Evolutionary conservation across 2,329 filamentous ascomycete species (phyloP).

Genomic region (Furcasterigmium sp.): DNA sequence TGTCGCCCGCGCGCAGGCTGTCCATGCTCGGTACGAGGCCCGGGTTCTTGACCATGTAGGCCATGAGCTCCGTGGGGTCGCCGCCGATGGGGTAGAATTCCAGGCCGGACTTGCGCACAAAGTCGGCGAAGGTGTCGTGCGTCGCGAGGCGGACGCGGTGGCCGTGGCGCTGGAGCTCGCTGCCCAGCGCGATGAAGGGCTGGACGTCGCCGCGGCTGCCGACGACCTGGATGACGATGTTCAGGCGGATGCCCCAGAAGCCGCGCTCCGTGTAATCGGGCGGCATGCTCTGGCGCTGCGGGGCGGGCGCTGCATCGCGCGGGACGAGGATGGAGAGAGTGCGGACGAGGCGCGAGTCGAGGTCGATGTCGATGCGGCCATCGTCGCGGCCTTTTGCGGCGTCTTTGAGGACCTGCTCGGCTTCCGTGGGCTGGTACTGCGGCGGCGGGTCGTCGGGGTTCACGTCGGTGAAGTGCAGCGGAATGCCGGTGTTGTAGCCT

Average conservation of each 20-base stretch:
- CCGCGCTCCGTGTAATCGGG: slow-evolving; percentile 1
- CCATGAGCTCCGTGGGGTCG: slow-evolving; percentile 37
- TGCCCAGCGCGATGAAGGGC: slow-evolving; percentile 48
- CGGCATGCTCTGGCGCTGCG: slow-evolving; percentile 3
- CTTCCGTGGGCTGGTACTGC: not conserved
- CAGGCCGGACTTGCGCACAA: slow-evolving; percentile 39
- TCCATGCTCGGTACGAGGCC: slow-evolving; percentile 19
- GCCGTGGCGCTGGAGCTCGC: slow-evolving; percentile 38
- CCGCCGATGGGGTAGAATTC: slow-evolving; percentile 53
- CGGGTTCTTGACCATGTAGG: slow-evolving; percentile 23
- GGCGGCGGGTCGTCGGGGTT: not conserved
- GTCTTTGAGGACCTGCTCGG: not conserved
- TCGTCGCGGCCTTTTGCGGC: slow-evolving; percentile 1
- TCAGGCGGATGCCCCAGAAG: slow-evolving; percentile 22
- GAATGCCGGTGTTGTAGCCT: not conserved
- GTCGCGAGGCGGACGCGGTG: slow-evolving; percentile 48
- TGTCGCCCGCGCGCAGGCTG: slow-evolving; percentile 18
- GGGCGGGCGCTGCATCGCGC: slow-evolving; percentile 3
- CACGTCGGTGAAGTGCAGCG: not conserved
- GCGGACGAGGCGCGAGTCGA: slow-evolving; percentile 8
- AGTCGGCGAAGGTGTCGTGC: slow-evolving; percentile 41
- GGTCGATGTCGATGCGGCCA: slow-evolving; percentile 10
- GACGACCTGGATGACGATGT: slow-evolving; percentile 52
- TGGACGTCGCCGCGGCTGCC: slow-evolving; percentile 49
- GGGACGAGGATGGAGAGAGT: slow-evolving; percentile 9